Evolutionary conservation across 192 early-diverging fungal genomes (phyloP), one percentile per base, ranked within the genome.

Genomic region (Linnemannia elongata): DNA sequence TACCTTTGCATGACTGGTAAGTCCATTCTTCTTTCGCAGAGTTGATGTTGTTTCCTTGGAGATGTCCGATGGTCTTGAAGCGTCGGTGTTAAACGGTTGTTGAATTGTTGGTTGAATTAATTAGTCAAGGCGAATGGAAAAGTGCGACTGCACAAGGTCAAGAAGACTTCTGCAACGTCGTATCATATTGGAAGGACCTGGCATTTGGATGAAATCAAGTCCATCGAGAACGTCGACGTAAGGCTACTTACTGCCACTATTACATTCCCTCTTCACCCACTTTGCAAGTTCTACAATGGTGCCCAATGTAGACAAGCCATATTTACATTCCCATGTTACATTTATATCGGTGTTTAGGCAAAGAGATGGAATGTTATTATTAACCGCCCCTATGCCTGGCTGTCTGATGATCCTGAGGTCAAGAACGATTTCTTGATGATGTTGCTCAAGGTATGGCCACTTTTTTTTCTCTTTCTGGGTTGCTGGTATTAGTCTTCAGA

Each of bases 1-100:
- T 93, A 92, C 77, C 82, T 93, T 22, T 89, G 91, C 54, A 74
- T 92, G 70, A 90, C 92, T 38, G 88, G 92, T 92, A 88, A 69
- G 74, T 15, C 24, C 2, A 57, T n/a, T 18, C 12, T 42, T 18
- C 0, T 68, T 9, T 45, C 15, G 44, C 44, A 13, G 9, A 10
- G 17, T 75, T 74, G 30, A 70, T 82, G 44, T 69, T 75, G 47
- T 33, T 41, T 35, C 6, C 4, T 13, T 33, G 9, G 9, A 20
- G n/a, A 52, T 27, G 13, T 0, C 20, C 33, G n/a, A 47, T 0
- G 0, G 33, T 18, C 5, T 20, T 6, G 42, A 10, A 74, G 72
- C 15, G 15, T 13, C 9, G 44, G 44, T 38, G 17, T 20, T 52
- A 52, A 52, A 5, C 38, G 38, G 15, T 52, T 22, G 49, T 13